Evolutionary conservation across 495 filamentous ascomycete genomes (phyloP), one percentile per base, ranked within the genome.

Genomic region (Friedmanniomyces endolithicus): DNA sequence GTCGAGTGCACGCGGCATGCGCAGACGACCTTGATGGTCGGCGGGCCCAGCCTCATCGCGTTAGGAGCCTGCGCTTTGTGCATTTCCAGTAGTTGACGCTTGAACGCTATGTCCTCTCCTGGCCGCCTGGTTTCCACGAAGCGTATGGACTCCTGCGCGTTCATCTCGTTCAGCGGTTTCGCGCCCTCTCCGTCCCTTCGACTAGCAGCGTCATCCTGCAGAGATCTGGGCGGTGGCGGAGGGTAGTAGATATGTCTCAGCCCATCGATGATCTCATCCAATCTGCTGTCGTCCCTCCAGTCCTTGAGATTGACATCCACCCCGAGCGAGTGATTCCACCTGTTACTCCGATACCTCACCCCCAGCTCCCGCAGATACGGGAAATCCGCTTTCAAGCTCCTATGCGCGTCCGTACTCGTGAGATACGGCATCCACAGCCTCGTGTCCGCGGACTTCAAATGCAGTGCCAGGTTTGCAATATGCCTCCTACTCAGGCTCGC

Each of bases 361-460:
- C 58, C 58, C 35, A 71, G 59, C 29, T 56, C 59, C 50, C 58
- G 56, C 34, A 71, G 60, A 9, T 46, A 43, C 6, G 68, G 68
- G 46, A 67, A 54, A 58, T 71, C 69, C 33, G 48, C 27, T 45
- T 55, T 48, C 24, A 71, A 55, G 44, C 62, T 65, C 16, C 69
- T 58, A 9, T 55, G 39, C n/a, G 43, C 6, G 23, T 52, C 52
- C 20, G 50, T 56, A 24, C 58, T 63, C 1, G 57, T 60, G 12
- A 71, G 61, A 48, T 71, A 71, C 6, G 55, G 48, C 19, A 63
- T 70, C 69, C 69, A 71, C 9, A 71, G 58, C 23, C 62, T 48
- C 23, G 68, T 55, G 55, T 70, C 67, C 27, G 56, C 50, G 33
- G 63, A 60, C 17, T 63, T 61, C 23, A 68, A 60, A 39, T 63